These are phyloP conservation scores for Fonsecaea multimorphosa DNA, from an alignment of 2,329 filamentous ascomycete species.

Conservation along the genomic window DNA sequence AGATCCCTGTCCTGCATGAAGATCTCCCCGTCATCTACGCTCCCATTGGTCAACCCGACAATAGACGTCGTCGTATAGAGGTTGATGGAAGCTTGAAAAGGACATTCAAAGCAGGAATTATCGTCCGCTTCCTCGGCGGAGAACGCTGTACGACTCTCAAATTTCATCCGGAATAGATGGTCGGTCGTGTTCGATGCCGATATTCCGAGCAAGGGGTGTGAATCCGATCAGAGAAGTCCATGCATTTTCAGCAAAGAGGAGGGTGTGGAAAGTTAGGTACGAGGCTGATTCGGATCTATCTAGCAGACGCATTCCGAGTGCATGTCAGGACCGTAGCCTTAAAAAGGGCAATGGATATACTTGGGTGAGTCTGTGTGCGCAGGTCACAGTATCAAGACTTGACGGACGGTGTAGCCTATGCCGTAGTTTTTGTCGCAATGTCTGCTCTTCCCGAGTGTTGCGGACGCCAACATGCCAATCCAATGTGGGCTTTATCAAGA, in stretches of 20 bases:
- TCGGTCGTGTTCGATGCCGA: neutral
- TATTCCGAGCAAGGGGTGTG: neutral
- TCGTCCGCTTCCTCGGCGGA: neutral
- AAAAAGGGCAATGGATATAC: neutral
- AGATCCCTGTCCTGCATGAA: constrained; percentile 19
- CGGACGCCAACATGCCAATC: too few relatives aligned
- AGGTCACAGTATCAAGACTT: neutral
- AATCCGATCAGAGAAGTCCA: too few relatives aligned
- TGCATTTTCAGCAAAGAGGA: too few relatives aligned
- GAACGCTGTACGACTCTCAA: neutral
- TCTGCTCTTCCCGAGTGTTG: too few relatives aligned
- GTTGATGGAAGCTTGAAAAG: too few relatives aligned
- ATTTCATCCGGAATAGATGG: neutral
- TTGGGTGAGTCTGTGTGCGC: neutral
- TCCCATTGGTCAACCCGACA: neutral
- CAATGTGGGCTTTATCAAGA: too few relatives aligned
- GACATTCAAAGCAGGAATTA: neutral
- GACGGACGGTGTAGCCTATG: neutral
- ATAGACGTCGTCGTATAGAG: too few relatives aligned
- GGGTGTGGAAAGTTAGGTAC: too few relatives aligned
- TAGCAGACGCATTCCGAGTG: neutral
- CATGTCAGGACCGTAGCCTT: neutral
- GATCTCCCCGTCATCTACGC: neutral
- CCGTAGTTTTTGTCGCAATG: too few relatives aligned
- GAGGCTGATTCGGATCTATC: neutral